A percentile compares a stretch with the other conserved stretches of the same genome.
These are phyloP conservation scores for Elsinoe australis DNA, from an alignment of 2,329 filamentous ascomycete species.

Conservation along the genomic window DNA sequence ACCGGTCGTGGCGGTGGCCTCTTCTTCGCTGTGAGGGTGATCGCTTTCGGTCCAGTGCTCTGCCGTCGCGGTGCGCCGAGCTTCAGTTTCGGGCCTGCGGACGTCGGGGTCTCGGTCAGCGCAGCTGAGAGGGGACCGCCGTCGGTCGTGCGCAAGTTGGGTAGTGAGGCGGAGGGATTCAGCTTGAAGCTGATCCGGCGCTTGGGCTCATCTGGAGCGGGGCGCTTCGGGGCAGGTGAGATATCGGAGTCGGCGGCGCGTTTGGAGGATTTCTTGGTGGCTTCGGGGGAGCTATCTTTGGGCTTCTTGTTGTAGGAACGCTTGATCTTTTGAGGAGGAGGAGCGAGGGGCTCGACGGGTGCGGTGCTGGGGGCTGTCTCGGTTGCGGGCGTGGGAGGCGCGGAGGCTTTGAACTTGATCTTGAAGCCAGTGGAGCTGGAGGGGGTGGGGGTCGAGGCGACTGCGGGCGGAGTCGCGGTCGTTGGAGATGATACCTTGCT, in stretches of 20 bases:
- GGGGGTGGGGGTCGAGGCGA: constrained; percentile 23
- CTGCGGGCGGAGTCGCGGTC: constrained; percentile 18
- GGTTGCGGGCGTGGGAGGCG: constrained; percentile 24
- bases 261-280: constrained; percentile 31
- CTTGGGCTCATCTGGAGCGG: constrained; percentile 22
- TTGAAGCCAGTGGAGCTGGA: constrained; percentile 27
- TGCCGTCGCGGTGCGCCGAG: constrained; percentile 17
- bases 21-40: constrained; percentile 36
- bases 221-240: constrained; percentile 29
- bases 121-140: constrained; percentile 25
- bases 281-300: constrained; percentile 23
- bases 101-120: constrained; percentile 14
- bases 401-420: constrained; percentile 32
- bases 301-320: constrained; percentile 29
- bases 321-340: constrained; percentile 27
- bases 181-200: constrained; percentile 31
- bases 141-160: constrained; percentile 50
- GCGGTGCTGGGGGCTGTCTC: constrained; percentile 27
- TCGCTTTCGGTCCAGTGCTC: constrained; percentile 21
- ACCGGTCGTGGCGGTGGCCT: constrained; percentile 59
- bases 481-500: constrained; percentile 18
- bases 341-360: constrained; percentile 25
- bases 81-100: constrained; percentile 24
- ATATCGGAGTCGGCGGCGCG: constrained; percentile 30
- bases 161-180: constrained; percentile 31